phyloP scores from a whole-genome alignment of 257 asterid genomes.

The Striga asiatica region DNA sequence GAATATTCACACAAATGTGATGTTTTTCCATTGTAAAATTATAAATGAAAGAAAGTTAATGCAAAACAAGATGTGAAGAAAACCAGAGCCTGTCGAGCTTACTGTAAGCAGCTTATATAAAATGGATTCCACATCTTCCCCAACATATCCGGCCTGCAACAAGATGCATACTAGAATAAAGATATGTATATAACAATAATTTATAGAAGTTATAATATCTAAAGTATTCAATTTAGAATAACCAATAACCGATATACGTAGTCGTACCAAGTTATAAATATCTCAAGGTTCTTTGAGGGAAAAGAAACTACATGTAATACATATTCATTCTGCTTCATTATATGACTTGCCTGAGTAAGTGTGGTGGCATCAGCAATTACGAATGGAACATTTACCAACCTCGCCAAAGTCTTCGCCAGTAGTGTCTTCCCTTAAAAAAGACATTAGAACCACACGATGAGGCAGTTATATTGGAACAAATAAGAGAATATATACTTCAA shows the following conservation, averaged over 20 bases:
- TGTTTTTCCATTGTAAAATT: neutral
- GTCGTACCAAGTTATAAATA: too few relatives aligned
- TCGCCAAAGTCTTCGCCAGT: conserved; percentile 84
- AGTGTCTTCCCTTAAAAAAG: conserved; percentile 72
- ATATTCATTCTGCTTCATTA: neutral
- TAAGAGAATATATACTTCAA: neutral
- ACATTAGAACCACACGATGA: conserved; percentile 31
- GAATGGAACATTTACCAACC: conserved; percentile 78
- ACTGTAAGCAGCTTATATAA: conserved; percentile 71
- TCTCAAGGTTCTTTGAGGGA: too few relatives aligned
- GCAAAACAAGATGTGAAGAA: neutral
- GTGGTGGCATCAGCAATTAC: conserved; percentile 89
- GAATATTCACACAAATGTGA: neutral
- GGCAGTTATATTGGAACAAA: conserved; percentile 18
- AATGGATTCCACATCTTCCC: conserved; percentile 86
- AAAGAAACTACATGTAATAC: too few relatives aligned
- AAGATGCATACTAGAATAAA: neutral
- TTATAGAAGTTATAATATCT: too few relatives aligned
- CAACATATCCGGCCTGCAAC: conserved; percentile 85
- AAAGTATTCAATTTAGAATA: too few relatives aligned
- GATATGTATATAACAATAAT: neutral
- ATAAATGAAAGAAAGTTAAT: neutral
- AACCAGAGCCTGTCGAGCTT: conserved; percentile 6
- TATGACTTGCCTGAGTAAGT: conserved; percentile 64
- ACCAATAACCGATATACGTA: too few relatives aligned